Evolutionary conservation across 768 basidiomycete species (phyloP).

Genomic region (Lactifluus volemus): DNA sequence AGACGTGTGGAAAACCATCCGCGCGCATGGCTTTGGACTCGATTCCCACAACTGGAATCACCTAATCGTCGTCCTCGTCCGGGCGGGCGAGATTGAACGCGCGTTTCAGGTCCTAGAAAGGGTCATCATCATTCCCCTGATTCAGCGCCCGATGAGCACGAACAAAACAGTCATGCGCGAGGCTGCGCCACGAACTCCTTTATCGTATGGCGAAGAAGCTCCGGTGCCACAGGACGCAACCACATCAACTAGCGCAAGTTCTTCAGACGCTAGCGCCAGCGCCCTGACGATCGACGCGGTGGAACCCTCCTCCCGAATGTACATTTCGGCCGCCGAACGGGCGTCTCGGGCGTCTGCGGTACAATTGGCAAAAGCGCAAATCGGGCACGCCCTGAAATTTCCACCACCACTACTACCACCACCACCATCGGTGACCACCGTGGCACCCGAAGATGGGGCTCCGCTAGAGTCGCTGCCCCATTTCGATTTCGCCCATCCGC

Average conservation of each 20-base stretch:
- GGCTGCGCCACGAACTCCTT: constrained; percentile 21
- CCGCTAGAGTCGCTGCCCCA: not conserved
- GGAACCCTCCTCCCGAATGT: not conserved
- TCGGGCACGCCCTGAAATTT: not conserved
- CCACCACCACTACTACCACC: not conserved
- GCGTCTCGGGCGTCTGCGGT: constrained; percentile 1
- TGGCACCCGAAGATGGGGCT: too few species aligned
- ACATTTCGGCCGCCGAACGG: not conserved
- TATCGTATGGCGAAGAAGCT: constrained; percentile 21
- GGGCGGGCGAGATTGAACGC: constrained; percentile 72
- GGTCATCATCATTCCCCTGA: constrained; percentile 60
- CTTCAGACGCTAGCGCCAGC: not conserved
- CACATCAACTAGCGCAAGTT: too few species aligned
- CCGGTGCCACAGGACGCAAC: constrained; percentile 3
- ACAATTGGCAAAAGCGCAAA: constrained; percentile 3
- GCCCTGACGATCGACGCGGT: constrained; percentile 18
- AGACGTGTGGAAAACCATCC: constrained; percentile 56
- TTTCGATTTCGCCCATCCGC: constrained; percentile 47
- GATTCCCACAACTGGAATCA: constrained; percentile 93
- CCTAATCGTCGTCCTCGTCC: constrained; percentile 62
- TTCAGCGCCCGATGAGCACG: constrained; percentile 26
- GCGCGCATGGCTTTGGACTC: constrained; percentile 58
- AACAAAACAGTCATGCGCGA: constrained; percentile 13
- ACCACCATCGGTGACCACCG: not conserved
- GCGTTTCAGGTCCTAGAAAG: constrained; percentile 78